Base-by-base conservation (phyloP, 2,329 filamentous ascomycete species). In the Phoma sp. region DNA sequence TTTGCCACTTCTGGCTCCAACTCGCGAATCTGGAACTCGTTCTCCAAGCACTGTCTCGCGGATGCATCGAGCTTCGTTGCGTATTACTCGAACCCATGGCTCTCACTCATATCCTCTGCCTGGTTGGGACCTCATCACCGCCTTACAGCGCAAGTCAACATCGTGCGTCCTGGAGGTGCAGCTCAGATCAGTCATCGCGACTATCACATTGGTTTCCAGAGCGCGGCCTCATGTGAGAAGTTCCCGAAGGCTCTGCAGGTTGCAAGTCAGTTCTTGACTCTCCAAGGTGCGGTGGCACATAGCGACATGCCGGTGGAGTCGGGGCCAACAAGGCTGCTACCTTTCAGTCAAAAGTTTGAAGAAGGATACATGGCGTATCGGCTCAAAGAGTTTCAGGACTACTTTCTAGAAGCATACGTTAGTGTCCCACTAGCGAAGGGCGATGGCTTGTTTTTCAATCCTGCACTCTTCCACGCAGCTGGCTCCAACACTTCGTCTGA, bases 121-220 rank as follows among this genome's bases (percentile, higher is more conserved):
- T 88, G 84, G 81, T 79, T 88, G 0, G 85, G 86, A 0, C 84
- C 84, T 0, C 79, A 76, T 2, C 87, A 87, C 68, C 80, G 82
- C 22, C 66, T 88, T 38, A 88, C 85, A 0, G 80, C 83, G 0
- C 85, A 88, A 65, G 81, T 86, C 36, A 88, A 88, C 64, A 79
- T 86, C 43, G 85, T 88, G 7, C 79, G 80, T 37, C 84, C 86
- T 0, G 83, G 84, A 14, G 83, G 83, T 11, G 73, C 78, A 32
- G 76, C 86, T 0, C 86, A 88, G 63, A 78, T 81, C 25, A 76
- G 75, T 7, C 86, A 88, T 64, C 78, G 85, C 1, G 86, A 88
- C 64, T 88, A 87, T 64, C 85, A 88, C 62, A 77, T 88, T 1
- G 86, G 85, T 0, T 87, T 88, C 70, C 83, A 86, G 67, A 82